These are phyloP conservation scores for Polysphondylium violaceum DNA, from an alignment of 78 protist genomes.

Conservation along the genomic window DNA sequence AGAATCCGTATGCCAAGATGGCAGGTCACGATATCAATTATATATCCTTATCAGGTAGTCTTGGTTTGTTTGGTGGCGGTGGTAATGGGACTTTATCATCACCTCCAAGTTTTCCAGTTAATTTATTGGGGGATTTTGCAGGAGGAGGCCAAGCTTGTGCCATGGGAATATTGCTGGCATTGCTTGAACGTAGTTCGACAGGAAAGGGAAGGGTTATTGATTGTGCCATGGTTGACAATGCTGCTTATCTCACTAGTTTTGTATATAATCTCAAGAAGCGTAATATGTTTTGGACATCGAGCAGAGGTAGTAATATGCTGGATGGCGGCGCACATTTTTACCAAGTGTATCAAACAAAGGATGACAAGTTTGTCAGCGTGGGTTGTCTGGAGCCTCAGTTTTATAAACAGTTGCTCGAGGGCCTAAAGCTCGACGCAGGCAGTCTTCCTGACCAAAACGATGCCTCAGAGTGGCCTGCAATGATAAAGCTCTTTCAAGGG, in stretches of 20 bases:
- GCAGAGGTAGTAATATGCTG: slow-evolving; percentile 68
- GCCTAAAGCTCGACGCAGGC: slow-evolving; percentile 1
- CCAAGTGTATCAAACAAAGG: slow-evolving; percentile 61
- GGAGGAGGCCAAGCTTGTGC: slow-evolving; percentile 85
- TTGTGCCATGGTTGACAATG: slow-evolving; percentile 62
- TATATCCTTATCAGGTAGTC: slow-evolving; percentile 77
- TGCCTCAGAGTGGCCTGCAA: neutral
- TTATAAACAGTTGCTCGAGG: slow-evolving; percentile 14
- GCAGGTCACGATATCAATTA: slow-evolving; percentile 93
- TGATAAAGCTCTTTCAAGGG: slow-evolving; percentile 33
- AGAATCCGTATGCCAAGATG: slow-evolving; percentile 44
- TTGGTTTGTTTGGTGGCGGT: slow-evolving; percentile 28
- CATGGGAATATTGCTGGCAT: slow-evolving; percentile 79
- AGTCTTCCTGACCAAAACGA: neutral
- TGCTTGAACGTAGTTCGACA: slow-evolving; percentile 37
- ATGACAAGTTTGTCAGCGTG: slow-evolving; percentile 70
- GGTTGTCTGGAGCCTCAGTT: slow-evolving; percentile 84
- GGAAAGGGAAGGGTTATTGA: slow-evolving; percentile 70
- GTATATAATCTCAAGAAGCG: neutral
- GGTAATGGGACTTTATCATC: too few species aligned
- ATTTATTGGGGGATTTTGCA: slow-evolving; percentile 87
- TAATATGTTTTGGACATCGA: neutral
- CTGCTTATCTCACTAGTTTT: slow-evolving; percentile 23
- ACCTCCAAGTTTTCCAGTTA: slow-evolving; percentile 81
- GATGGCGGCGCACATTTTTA: slow-evolving; percentile 89